Evolutionary conservation across 2,329 filamentous ascomycete species (phyloP).

Genomic region (Saccharata proteae): DNA sequence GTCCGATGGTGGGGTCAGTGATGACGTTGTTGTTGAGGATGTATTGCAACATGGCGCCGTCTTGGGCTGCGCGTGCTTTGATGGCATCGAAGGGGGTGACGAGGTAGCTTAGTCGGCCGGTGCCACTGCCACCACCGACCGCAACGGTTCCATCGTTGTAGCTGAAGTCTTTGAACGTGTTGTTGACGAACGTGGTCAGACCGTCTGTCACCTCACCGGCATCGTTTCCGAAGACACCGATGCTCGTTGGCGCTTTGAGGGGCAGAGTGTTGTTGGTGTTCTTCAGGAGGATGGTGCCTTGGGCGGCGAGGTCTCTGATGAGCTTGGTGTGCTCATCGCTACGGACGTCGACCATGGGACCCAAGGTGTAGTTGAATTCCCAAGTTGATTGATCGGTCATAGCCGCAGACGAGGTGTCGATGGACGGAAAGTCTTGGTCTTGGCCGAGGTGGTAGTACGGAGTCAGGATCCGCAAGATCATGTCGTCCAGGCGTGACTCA

Average conservation of each 20-base stretch:
- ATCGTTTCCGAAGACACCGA: conserved; percentile 39
- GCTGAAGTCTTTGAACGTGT: conserved; percentile 4
- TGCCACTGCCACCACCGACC: conserved; percentile 30
- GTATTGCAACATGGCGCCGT: conserved; percentile 6
- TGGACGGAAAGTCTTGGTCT: conserved; percentile 26
- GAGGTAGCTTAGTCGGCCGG: conserved; percentile 26
- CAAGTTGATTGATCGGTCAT: conserved; percentile 12
- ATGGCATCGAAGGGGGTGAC: conserved; percentile 32
- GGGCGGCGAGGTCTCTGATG: conserved; percentile 30
- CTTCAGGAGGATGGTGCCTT: conserved; percentile 34
- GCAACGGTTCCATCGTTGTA: conserved; percentile 32
- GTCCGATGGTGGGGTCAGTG: background rate
- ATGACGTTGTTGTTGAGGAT: conserved; percentile 6
- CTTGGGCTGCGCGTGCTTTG: conserved; percentile 13
- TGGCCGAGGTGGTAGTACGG: conserved; percentile 35
- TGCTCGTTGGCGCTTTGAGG: conserved; percentile 37
- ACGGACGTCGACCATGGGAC: conserved; percentile 18
- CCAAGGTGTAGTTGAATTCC: conserved; percentile 21
- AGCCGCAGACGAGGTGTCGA: conserved; percentile 17
- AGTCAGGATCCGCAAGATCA: conserved; percentile 35
- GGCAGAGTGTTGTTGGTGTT: conserved; percentile 39
- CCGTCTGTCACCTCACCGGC: conserved; percentile 39
- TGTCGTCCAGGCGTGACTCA: conserved; percentile 33
- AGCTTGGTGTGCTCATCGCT: conserved; percentile 18
- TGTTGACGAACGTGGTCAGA: conserved; percentile 17